Base-by-base conservation (phyloP, 192 early-diverging fungal species). In the Gaertneriomyces semiglobifer region DNA sequence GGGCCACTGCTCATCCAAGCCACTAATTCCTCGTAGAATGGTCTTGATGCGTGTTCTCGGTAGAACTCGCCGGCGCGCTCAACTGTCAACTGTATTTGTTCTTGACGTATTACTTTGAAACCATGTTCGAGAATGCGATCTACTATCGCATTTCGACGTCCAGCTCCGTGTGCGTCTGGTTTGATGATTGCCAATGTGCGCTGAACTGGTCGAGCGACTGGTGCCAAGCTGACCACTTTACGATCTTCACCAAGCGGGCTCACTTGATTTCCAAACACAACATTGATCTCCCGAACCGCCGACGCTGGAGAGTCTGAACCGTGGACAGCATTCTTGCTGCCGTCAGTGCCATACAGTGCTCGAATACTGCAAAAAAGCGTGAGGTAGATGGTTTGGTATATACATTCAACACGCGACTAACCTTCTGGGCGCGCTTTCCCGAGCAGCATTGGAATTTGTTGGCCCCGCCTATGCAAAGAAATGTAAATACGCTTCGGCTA, bases 251-350 rank as follows among this genome's bases (percentile, higher is more conserved):
- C 18, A 18, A 50, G 18, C 7, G 71, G 62, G n/a, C 66, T 45
- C 4, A 79, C 72, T 45, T 63, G 48, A 16, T 60, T 59, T 7
- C 75, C 78, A 74, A 85, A 85, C 4, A 85, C 69, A 38, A 85
- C 51, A 0, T 57, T 44, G 38, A 85, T 85, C 60, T 86, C 84
- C 6, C 84, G 71, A 41, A 63, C 72, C 0, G 84, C 84, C 7
- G 77, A 82, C 39, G 60, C 20, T 9, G 71, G 65, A 10, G 82
- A 80, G 66, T 86, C 85, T 9, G 85, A 86, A 0, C 85, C 85
- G 62, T 86, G 85, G 0, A 86, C 79, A 7, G 81, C 81, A 57
- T 86, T 84, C 55, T 80, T 61, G 4, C 77, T 74, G 9, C 81
- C 84, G 58, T 84, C 80, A 19, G 79, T 86, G 1, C 84, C 84